phyloP scores from a whole-genome alignment of 495 filamentous ascomycete species.

The Aspergillus funiculosus region DNA sequence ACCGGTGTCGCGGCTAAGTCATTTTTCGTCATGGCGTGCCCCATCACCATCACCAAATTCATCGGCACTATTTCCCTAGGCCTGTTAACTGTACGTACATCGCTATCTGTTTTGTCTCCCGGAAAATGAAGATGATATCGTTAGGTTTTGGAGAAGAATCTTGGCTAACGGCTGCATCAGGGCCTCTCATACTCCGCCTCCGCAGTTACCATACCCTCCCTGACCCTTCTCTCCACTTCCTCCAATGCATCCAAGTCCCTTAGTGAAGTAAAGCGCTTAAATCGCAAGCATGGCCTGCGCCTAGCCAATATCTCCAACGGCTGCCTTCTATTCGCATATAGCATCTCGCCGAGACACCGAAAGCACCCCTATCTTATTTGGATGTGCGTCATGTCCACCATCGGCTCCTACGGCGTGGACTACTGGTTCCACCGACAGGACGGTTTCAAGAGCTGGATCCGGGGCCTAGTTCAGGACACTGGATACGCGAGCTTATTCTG shows the following conservation, averaged over 20 bases:
- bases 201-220: conserved; percentile 65
- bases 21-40: conserved; percentile 54
- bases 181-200: conserved; percentile 78
- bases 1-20: background rate
- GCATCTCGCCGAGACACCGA: conserved; percentile 59
- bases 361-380: conserved; percentile 85
- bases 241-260: conserved; percentile 59
- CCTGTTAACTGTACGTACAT: conserved; percentile 66
- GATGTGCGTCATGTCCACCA: conserved; percentile 53
- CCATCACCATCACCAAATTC: conserved; percentile 75
- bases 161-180: too few relatives aligned
- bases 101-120: background rate
- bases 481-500: conserved; percentile 15
- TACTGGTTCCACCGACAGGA: conserved; percentile 43
- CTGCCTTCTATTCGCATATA: conserved; percentile 66
- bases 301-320: conserved; percentile 56
- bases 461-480: conserved; percentile 27
- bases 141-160: too few relatives aligned
- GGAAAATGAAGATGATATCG: background rate
- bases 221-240: conserved; percentile 71
- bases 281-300: conserved; percentile 51
- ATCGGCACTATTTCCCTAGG: conserved; percentile 83
- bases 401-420: conserved; percentile 52
- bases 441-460: conserved; percentile 28
- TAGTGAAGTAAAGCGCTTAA: conserved; percentile 52